Base-by-base conservation (phyloP, 225 moss, liverwort and hornwort genomes). In the Polytrichum commune region DNA sequence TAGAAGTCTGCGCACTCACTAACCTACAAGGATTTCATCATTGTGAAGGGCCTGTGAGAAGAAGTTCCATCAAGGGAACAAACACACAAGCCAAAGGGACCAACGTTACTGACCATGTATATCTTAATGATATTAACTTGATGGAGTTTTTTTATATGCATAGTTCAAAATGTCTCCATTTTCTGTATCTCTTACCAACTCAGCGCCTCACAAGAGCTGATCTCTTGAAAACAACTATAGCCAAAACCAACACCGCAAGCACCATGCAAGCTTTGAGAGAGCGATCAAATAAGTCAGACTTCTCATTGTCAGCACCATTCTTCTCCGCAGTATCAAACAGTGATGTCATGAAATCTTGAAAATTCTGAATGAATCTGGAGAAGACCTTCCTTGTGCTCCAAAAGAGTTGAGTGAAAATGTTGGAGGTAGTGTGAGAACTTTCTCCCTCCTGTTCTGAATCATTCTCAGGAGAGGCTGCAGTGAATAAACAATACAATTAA, bases 251-350 rank as follows among this genome's bases (percentile, higher is more conserved):
- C 29, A 96, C 29, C 20, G 96, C 96, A 55, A 96, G 75, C 90
- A 96, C 78, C 66, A 93, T 83, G 53, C 90, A 92, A 33, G 89
- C 91, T 77, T 90, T 92, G 73, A 96, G 78, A 68, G 91, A 85
- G 65, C 89, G 83, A 75, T 93, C 93, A 27, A 93, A 56, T 7
- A 81, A 19, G 54, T 86, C 87, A 58, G 64, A 73, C 70, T 89
- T 85, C 66, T 83, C 93, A 58, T 85, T 85, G 19, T 79, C 89
- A 60, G 80, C 77, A 35, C 64, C 69, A 71, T 86, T 92, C 79
- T 77, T 88, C 67, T 93, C 93, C n/a, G 73, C 87, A 65, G 77
- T 78, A 73, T 80, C 89, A 55, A 93, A 92, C 53, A 93, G 78
- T 53, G 82, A 63, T 56, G 80, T 78, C 61, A 96, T 76, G 30